phyloP scores from a whole-genome alignment of 1,284 basidiomycete species.

The Paramarasmius palmivorus region DNA sequence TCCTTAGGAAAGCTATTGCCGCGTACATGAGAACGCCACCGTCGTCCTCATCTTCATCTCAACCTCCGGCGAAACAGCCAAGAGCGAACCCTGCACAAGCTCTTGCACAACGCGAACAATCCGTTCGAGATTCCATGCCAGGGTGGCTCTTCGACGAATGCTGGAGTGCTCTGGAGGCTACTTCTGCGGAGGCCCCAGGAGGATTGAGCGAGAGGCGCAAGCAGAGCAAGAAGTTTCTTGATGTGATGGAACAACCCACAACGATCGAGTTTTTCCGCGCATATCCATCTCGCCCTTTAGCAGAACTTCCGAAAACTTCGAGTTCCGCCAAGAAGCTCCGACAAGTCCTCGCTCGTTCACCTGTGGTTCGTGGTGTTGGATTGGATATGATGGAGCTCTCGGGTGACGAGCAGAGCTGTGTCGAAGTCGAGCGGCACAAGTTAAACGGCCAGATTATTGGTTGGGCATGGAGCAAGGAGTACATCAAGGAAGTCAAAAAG shows the following conservation, averaged over 20 bases:
- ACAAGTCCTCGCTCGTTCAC: not conserved
- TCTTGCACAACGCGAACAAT: not conserved
- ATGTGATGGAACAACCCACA: not conserved
- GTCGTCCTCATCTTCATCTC: not conserved
- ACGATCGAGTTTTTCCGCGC: not conserved
- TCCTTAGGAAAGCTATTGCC: not conserved
- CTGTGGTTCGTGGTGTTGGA: not conserved
- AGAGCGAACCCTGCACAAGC: not conserved
- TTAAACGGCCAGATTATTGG: not conserved
- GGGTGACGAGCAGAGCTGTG: not conserved
- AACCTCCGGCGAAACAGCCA: not conserved
- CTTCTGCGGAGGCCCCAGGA: not conserved
- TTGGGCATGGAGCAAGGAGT: slow-evolving; percentile 2
- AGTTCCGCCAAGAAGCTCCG: not conserved
- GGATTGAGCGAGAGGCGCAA: not conserved
- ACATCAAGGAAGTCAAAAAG: slow-evolving; percentile 1
- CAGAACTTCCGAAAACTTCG: not conserved
- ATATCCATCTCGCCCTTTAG: not conserved
- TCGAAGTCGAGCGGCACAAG: not conserved
- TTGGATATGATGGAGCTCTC: not conserved
- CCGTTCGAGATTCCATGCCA: not conserved
- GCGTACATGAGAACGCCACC: not conserved
- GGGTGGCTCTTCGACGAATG: slow-evolving; percentile 1
- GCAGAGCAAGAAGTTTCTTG: not conserved
- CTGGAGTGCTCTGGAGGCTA: not conserved